These are phyloP conservation scores for Vitis hybrid DNA, from an alignment of 177 flowering plant genomes.

Conservation along the genomic window DNA sequence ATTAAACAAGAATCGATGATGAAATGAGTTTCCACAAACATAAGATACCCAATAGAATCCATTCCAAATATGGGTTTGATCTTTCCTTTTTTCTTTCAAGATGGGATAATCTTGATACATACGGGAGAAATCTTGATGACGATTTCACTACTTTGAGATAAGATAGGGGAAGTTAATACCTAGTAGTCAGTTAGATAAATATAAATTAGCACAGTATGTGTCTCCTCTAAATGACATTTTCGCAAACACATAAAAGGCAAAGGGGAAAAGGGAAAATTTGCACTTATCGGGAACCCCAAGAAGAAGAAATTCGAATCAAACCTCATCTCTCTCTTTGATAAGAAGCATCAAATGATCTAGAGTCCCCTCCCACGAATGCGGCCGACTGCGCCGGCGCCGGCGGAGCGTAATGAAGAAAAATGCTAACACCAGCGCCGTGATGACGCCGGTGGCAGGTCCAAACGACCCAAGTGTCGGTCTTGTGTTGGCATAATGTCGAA, in stretches of 20 bases:
- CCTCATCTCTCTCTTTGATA: slow-evolving; percentile 31
- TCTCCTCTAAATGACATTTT: slow-evolving; percentile 1
- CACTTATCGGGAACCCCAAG: background rate
- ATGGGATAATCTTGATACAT: too few relatives aligned
- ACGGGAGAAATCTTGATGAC: too few relatives aligned
- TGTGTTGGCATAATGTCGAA: background rate
- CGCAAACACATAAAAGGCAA: slow-evolving; percentile 10
- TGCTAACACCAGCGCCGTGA: slow-evolving; percentile 1
- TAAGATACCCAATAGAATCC: too few relatives aligned
- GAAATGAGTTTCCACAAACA: too few relatives aligned
- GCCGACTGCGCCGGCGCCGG: slow-evolving; percentile 10
- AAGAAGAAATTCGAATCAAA: background rate
- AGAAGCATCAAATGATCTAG: slow-evolving; percentile 3
- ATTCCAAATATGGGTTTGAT: too few relatives aligned
- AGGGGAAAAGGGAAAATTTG: background rate
- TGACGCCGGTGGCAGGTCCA: slow-evolving; percentile 1
- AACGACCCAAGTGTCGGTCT: slow-evolving; percentile 4
- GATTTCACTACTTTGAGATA: background rate
- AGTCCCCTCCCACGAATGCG: background rate
- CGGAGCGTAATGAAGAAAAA: slow-evolving; percentile 7
- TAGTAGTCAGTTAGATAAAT: background rate
- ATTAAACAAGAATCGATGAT: too few relatives aligned
- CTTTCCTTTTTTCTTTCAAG: too few relatives aligned
- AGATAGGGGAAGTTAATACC: background rate
- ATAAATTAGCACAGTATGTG: background rate